Base-by-base conservation (phyloP, 2,329 filamentous ascomycete genomes). In the Penicillium janthinellum region DNA sequence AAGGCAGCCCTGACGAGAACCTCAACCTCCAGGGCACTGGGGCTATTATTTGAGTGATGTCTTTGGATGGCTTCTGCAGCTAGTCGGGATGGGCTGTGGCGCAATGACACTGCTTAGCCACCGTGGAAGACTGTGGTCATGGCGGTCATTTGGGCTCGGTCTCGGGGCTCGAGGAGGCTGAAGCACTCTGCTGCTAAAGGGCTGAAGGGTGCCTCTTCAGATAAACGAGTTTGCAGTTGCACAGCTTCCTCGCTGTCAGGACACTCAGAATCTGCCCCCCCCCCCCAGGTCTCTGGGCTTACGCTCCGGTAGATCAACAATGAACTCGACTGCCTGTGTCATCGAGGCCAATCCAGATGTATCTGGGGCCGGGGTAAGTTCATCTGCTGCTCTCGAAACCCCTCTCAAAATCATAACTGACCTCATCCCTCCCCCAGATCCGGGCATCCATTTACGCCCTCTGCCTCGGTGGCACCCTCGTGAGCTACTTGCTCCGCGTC, bases 301-400 rank as follows among this genome's bases (percentile, higher is more conserved):
- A 4, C 31, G 15, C 25, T 28, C 42, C 12, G 22, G 20, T 12
- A 3, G 8, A 34, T 56, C 49, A 61, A 15, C 14, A 2, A 63
- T 64, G 62, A 64, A 58, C 44, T 59, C 63, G 20, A 62, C 63
- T 31, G n/a, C 12, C 3, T 62, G 63, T 56, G 35, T 64, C 4
- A 65, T 65, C 14, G 56, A 63, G 31, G 58, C 63, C 20, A 65
- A 65, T 38, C 54, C 63, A 5, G 63, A 65, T 54, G 61, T 62
- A 34, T 50, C 63, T 39, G 63, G 63, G 12, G 56, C 51, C 11
- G 63, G 63, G 5, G 63, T 65, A 55, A 57, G 63, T 63, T 14
- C 17, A n/a, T 4, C 28, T 20, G 15, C n/a, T 7, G 8, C 1
- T 34, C 15, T 22, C 22, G 22, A 6, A 3, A 12, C 0, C 8